Conservation (phyloP, 2,329 filamentous ascomycete species). For the Penicillium sp. region DNA sequence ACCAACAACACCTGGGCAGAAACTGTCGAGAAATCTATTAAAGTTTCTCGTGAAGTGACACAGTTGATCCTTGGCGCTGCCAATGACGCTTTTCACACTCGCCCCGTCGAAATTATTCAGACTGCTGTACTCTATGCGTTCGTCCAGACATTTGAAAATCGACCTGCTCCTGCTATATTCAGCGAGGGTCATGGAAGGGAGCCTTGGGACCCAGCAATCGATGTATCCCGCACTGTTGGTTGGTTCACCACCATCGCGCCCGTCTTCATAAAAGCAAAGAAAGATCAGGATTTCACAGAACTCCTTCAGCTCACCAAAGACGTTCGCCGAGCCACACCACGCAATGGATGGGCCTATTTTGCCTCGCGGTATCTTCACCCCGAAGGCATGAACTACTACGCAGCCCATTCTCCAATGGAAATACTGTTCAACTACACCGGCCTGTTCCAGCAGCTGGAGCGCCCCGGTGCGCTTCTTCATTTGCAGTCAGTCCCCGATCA, state of each 20-base stretch:
- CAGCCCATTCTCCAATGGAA: constrained; percentile 55
- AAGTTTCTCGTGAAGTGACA: too few relatives aligned
- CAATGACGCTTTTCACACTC: too few relatives aligned
- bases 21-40: too few relatives aligned
- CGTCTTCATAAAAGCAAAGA: not conserved
- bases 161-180: constrained; percentile 53
- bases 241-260: constrained; percentile 63
- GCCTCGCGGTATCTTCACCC: constrained; percentile 33
- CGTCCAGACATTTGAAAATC: constrained; percentile 56
- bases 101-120: constrained; percentile 28
- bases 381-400: not conserved
- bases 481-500: constrained; percentile 2
- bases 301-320: not conserved
- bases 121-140: constrained; percentile 59
- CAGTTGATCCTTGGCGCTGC: too few relatives aligned
- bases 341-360: constrained; percentile 55
- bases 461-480: constrained; percentile 50
- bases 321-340: constrained; percentile 46
- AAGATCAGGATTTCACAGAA: not conserved
- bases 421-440: constrained; percentile 61
- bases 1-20: too few relatives aligned
- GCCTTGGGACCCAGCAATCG: constrained; percentile 47
- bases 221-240: constrained; percentile 60
- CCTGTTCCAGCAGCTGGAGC: constrained; percentile 43
- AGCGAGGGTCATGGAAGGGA: constrained; percentile 41